Percentiles rank a stretch among this genome's conserved stretches.
Conservation (phyloP, 2,329 filamentous ascomycete species). For the Pseudogymnoascus sp. region DNA sequence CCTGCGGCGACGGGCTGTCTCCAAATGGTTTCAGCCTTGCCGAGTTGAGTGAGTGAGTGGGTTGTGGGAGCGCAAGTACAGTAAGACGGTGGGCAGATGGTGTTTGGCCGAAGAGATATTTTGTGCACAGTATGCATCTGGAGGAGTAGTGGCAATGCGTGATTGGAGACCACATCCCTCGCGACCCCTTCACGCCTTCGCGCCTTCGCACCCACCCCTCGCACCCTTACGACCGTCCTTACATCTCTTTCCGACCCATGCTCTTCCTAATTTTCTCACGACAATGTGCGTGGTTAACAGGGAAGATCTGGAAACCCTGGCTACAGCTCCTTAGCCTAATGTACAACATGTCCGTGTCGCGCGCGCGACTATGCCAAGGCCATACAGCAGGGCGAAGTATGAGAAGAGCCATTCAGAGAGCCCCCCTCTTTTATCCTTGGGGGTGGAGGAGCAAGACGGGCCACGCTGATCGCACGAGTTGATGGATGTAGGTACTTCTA, state of each 20-base stretch:
- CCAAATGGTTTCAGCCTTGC: not conserved
- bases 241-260: not conserved
- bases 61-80: not conserved
- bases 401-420: not conserved
- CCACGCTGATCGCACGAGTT: not conserved
- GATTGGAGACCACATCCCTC: not conserved
- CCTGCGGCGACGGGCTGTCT: not conserved
- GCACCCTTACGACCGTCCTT: not conserved
- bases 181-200: no score
- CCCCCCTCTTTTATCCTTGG: not conserved
- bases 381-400: not conserved
- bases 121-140: not conserved
- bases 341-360: constrained; percentile 1
- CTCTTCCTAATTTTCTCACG: not conserved
- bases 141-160: not conserved
- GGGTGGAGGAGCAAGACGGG: not conserved
- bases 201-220: not conserved
- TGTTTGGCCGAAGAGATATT: not conserved
- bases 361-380: not conserved
- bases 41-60: not conserved
- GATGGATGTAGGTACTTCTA: not conserved
- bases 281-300: not conserved
- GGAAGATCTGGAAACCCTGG: not conserved
- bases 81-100: not conserved
- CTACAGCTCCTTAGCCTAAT: constrained; percentile 3